Evolutionary conservation across 2,329 filamentous ascomycete genomes (phyloP), one percentile per base, ranked within the genome.

Genomic region (Colletotrichum graminicola): DNA sequence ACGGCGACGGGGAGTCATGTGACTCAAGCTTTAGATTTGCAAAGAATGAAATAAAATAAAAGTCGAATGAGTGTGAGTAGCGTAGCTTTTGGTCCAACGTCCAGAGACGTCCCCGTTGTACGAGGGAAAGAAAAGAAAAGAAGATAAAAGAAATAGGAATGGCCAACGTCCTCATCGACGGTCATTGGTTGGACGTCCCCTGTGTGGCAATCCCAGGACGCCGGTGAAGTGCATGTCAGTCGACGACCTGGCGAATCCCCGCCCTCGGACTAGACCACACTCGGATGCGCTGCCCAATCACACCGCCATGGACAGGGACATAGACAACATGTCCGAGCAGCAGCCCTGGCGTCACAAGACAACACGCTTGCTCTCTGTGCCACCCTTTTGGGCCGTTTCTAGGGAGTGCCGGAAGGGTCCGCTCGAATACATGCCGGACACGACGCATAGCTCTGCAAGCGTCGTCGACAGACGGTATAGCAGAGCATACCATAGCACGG

Each of bases 241-340:
- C 23, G 32, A 23, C 32, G 2, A 45, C 21, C 45, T 43, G n/a
- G 34, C 59, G 43, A 51, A 62, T 51, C 43, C 45, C n/a, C n/a
- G 29, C 34, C 23, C 59, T 23, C 45, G n/a, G 32, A 26, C 59
- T 39, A 51, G 47, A 51, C 59, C 32, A 14, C 43, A 51, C 29
- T 51, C 36, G 59, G 43, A 51, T 16, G 59, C n/a, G 32, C 59
- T 29, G 29, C 45, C 32, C 32, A 62, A 51, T 23, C 32, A 36
- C 29, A 26, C 59, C 43, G 29, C 3, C 47, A 26, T 26, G n/a
- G 4, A 2, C 14, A 21, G 3, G 3, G 7, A 32, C 18, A 11
- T 3, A 0, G 29, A 23, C 59, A 29, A 18, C 14, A 18, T 32
- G 32, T 34, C 32, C 8, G 32, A 5, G 4, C 29, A 21, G 26